Percentiles rank a stretch among this genome's conserved stretches.
Conservation (phyloP, 305 asterid species). For the Ilex paraguariensis region DNA sequence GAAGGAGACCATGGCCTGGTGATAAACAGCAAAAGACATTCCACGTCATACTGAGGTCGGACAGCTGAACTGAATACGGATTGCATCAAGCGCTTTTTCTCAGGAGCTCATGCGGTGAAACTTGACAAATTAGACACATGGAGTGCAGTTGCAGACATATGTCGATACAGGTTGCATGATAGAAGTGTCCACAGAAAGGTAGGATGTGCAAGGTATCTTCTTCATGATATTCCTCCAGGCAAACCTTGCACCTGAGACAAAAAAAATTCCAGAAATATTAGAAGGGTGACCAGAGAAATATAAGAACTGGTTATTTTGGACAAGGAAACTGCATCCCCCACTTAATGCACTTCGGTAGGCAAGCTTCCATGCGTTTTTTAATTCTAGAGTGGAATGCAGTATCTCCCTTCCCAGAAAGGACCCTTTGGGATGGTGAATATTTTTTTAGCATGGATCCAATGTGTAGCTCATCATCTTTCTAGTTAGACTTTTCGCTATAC, state of each 20-base stretch:
- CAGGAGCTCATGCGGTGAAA: constrained; percentile 46
- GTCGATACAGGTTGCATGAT: constrained; percentile 69
- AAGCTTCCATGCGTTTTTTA: no score
- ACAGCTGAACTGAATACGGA: constrained; percentile 50
- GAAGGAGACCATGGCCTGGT: constrained; percentile 16
- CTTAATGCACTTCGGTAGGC: no score
- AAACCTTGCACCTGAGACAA: constrained; percentile 43
- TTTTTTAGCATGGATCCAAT: no score
- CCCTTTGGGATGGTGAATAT: no score
- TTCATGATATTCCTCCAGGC: constrained; percentile 61
- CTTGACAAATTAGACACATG: constrained; percentile 78
- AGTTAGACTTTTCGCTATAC: no score
- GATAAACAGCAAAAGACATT: constrained; percentile 27
- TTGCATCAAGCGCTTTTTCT: constrained; percentile 47
- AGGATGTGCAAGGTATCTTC: constrained; percentile 62
- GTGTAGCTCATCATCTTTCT: no score
- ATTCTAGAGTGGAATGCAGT: no score
- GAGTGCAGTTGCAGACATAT: constrained; percentile 76
- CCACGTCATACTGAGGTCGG: constrained; percentile 34
- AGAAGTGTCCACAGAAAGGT: constrained; percentile 74
- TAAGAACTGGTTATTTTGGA: no score
- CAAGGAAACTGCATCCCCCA: no score
- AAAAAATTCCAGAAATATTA: no score
- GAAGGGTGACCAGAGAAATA: no score
- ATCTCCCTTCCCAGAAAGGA: no score